Evolutionary conservation across 257 asterid species (phyloP).

Genomic region (Paulownia fortunei): DNA sequence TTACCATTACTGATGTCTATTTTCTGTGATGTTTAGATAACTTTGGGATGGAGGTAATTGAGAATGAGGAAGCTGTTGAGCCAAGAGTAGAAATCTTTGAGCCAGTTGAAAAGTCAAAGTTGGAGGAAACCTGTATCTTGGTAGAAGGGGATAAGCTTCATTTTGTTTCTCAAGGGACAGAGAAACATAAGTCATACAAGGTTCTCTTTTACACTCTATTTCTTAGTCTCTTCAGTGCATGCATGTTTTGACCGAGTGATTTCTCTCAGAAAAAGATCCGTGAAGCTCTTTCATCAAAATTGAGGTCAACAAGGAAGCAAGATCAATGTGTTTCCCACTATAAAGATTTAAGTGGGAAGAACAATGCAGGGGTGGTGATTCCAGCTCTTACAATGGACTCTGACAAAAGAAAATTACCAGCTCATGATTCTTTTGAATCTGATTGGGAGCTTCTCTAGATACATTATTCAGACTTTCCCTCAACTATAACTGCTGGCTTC

Average conservation of each 20-base stretch:
- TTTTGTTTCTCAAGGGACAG: constrained; percentile 35
- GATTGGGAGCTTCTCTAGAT: constrained; percentile 55
- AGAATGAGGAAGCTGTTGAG: constrained; percentile 36
- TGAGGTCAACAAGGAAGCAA: constrained; percentile 49
- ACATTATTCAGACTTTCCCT: neutral
- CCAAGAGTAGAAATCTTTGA: constrained; percentile 34
- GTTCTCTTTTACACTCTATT: constrained; percentile 37
- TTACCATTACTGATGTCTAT: neutral
- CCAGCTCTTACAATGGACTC: constrained; percentile 3
- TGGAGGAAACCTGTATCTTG: constrained; percentile 70
- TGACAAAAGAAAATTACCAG: constrained; percentile 2
- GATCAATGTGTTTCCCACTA: neutral
- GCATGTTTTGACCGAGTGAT: neutral
- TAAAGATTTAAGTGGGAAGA: constrained; percentile 19
- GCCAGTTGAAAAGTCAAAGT: constrained; percentile 39
- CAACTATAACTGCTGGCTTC: neutral
- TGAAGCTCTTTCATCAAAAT: constrained; percentile 55
- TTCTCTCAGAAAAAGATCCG: constrained; percentile 60
- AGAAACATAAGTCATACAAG: constrained; percentile 70
- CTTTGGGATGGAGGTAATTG: constrained; percentile 41
- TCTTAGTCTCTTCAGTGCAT: neutral
- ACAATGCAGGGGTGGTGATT: neutral
- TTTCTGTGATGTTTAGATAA: constrained; percentile 36
- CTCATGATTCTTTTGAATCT: constrained; percentile 36
- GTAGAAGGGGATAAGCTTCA: constrained; percentile 56